Evolutionary conservation across 257 asterid species (phyloP).

Genomic region (Ocimum tenuiflorum): DNA sequence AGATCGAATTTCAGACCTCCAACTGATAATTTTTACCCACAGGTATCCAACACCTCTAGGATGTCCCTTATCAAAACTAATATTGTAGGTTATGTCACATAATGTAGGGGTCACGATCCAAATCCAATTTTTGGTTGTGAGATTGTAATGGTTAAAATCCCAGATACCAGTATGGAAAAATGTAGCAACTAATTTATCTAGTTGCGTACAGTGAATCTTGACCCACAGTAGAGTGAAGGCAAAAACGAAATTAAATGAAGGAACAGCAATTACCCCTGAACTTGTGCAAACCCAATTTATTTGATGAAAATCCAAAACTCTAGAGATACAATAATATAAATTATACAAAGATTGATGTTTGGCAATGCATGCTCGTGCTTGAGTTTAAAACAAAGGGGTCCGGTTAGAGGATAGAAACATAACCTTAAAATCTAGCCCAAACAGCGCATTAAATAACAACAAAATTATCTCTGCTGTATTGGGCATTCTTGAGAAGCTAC

Average conservation of each 20-base stretch:
- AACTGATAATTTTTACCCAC: too few relatives aligned
- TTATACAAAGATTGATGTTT: neutral
- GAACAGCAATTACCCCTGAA: neutral
- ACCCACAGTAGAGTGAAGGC: too few relatives aligned
- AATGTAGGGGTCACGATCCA: too few relatives aligned
- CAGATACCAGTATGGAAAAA: too few relatives aligned
- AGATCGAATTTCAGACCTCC: too few relatives aligned
- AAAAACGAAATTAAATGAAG: neutral
- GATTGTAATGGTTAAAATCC: too few relatives aligned
- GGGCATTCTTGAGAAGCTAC: slow-evolving; percentile 12
- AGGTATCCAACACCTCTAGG: too few relatives aligned
- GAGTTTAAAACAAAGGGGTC: slow-evolving; percentile 10
- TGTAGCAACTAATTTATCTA: too few relatives aligned
- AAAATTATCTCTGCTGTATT: neutral
- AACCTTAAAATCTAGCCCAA: neutral
- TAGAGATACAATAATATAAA: neutral
- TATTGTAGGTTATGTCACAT: too few relatives aligned
- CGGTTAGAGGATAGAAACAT: slow-evolving; percentile 6
- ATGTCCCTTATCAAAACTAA: too few relatives aligned
- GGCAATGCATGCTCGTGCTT: neutral
- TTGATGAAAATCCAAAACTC: neutral
- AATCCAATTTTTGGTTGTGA: too few relatives aligned
- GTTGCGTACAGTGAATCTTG: too few relatives aligned
- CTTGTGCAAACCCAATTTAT: neutral
- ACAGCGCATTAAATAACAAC: slow-evolving; percentile 15